These are phyloP conservation scores for Boletus rubropictus DNA, from an alignment of 768 basidiomycete genomes.

Conservation along the genomic window DNA sequence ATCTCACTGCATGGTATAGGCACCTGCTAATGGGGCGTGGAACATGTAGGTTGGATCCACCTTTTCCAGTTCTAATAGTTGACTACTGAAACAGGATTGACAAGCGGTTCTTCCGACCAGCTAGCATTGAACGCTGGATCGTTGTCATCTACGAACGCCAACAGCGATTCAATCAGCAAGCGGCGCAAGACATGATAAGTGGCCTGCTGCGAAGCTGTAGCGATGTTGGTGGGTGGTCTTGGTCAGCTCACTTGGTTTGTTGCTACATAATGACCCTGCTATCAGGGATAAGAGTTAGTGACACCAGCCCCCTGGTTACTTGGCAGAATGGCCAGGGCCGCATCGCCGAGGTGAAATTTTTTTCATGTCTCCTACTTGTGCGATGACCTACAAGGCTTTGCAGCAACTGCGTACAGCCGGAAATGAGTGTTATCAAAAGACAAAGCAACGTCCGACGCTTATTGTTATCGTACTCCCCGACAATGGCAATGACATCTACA, in stretches of 20 bases:
- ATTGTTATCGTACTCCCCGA: slow-evolving; percentile 70
- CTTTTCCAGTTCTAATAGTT: not conserved
- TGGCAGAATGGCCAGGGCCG: slow-evolving; percentile 57
- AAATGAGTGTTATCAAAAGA: slow-evolving; percentile 36
- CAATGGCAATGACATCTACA: slow-evolving; percentile 70
- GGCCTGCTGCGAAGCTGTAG: slow-evolving; percentile 45
- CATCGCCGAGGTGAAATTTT: slow-evolving; percentile 41
- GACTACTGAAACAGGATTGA: slow-evolving; percentile 49
- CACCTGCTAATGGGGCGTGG: slow-evolving; percentile 66
- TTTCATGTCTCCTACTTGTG: not conserved
- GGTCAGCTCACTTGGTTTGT: not conserved
- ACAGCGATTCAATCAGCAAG: slow-evolving; percentile 46
- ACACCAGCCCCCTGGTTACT: slow-evolving; percentile 39
- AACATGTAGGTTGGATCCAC: slow-evolving; percentile 51
- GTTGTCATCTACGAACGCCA: slow-evolving; percentile 63
- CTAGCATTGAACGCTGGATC: slow-evolving; percentile 50
- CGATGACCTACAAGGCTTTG: not conserved
- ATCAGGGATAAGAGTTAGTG: slow-evolving; percentile 54
- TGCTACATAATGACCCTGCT: not conserved
- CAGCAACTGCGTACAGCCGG: slow-evolving; percentile 53
- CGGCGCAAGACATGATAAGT: slow-evolving; percentile 48
- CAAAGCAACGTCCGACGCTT: slow-evolving; percentile 44
- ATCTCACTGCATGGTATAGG: slow-evolving; percentile 31
- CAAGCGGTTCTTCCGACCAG: slow-evolving; percentile 60
- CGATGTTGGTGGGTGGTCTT: slow-evolving; percentile 51